Evolutionary conservation across 352 stramenopile genomes (phyloP), one percentile per base, ranked within the genome.

Genomic region (Hyaloperonospora arabidopsidis): DNA sequence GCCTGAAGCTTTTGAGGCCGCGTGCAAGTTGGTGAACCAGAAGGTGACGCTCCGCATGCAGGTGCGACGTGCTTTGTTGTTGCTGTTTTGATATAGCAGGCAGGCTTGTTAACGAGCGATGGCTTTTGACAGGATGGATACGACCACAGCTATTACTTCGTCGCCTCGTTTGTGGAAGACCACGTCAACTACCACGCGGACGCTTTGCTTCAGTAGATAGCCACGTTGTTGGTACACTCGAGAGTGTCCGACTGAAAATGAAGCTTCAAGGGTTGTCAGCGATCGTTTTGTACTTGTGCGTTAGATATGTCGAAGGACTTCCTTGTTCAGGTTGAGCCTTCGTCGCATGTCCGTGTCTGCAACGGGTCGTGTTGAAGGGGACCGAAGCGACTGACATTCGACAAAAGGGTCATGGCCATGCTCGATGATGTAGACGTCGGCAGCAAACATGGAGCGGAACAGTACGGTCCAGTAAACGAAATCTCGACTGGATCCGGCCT

Each of bases 71-170:
- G 25, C 25, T 32, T 8, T 8, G 4, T 41, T 11, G 35, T 5
- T 41, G 12, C 12, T 41, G 35, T 11, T 5, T 18, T 41, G 35
- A 15, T 5, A 18, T 18, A 38, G 35, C 12, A 6, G 13, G n/a
- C 12, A 11, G 12, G 2, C 35, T 41, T 41, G n/a, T 18, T 23
- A 35, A 22, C 5, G 7, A 40, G 25, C 34, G 22, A 38, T 40
- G 29, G 7, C 23, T 13, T 51, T n/a, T n/a, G n/a, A 28, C 65
- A 89, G 69, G 81, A 96, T 15, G 95, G 92, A 38, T 98, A 98
- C 68, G 95, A 98, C 68, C 96, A 99, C 81, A 94, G 81, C 57
- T 99, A 99, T 70, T 98, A 96, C 64, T 98, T 98, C 75, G 98
- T 99, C 63, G 77, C 87, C 57, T 93, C 90, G 1, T 98, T 98